Conservation (phyloP, 129 eudicot species). For the Heracleum sosnowskyi region DNA sequence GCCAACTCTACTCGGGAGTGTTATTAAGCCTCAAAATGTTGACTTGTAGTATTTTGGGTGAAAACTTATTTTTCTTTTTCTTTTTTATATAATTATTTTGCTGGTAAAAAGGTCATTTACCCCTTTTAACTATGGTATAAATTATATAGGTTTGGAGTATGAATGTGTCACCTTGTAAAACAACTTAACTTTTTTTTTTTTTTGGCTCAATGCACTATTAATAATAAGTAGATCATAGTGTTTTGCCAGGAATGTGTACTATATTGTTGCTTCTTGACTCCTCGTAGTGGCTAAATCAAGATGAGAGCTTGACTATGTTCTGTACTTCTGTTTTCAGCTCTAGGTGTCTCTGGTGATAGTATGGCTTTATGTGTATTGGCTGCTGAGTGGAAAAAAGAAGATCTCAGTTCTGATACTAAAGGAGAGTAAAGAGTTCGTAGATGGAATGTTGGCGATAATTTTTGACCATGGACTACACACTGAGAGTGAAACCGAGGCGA, state of each 20-base stretch:
- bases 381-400: constrained; percentile 52
- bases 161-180: no score
- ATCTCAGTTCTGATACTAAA: constrained; percentile 15
- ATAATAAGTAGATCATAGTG: background rate
- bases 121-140: no score
- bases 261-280: background rate
- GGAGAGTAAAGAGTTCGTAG: constrained; percentile 33
- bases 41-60: no score
- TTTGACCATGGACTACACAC: constrained; percentile 85
- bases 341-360: constrained; percentile 96
- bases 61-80: no score
- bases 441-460: constrained; percentile 69
- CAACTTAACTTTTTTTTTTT: no score
- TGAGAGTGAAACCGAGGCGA: constrained; percentile 78
- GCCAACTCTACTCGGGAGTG: no score
- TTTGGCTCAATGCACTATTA: no score
- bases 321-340: constrained; percentile 62
- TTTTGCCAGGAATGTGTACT: background rate
- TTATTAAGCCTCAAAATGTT: no score
- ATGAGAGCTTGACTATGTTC: constrained; percentile 5
- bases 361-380: constrained; percentile 81
- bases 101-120: no score
- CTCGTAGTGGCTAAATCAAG: background rate
- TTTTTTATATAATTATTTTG: no score
- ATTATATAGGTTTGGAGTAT: no score